Evolutionary conservation across 2,329 filamentous ascomycete genomes (phyloP).

Genomic region (Phyllosticta citribraziliensis): DNA sequence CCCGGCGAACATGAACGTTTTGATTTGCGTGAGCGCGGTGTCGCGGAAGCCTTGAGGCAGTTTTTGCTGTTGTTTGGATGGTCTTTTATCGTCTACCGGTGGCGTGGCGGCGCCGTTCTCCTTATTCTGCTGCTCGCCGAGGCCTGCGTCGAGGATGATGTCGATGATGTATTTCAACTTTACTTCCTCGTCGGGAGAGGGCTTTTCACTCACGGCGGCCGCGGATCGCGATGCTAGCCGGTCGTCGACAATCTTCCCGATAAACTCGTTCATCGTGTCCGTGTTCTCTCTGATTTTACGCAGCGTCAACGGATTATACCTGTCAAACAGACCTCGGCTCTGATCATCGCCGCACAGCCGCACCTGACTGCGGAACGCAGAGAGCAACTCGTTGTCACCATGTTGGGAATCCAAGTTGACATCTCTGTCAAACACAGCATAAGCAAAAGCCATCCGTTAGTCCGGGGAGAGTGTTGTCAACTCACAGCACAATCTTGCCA

Average conservation of each 20-base stretch:
- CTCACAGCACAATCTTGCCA: constrained; percentile 11
- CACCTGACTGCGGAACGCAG: neutral
- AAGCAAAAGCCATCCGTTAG: neutral
- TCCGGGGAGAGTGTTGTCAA: neutral
- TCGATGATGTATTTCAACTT: neutral
- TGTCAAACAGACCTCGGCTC: neutral
- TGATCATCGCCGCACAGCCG: neutral
- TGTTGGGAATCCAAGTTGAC: neutral
- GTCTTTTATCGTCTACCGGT: neutral
- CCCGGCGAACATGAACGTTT: constrained; percentile 26
- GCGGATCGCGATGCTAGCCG: neutral
- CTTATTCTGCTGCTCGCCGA: neutral
- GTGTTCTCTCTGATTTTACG: neutral
- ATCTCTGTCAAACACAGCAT: neutral
- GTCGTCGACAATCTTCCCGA: neutral
- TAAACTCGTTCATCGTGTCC: neutral
- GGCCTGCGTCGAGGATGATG: constrained; percentile 1
- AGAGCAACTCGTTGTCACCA: neutral
- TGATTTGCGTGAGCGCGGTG: constrained; percentile 15
- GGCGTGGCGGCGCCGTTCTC: neutral
- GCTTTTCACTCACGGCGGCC: neutral
- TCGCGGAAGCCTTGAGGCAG: neutral
- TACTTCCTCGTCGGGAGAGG: neutral
- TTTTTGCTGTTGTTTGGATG: neutral
- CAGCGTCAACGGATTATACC: neutral